Evolutionary conservation across 2,329 filamentous ascomycete species (phyloP), one percentile per base, ranked within the genome.

Genomic region (Colletotrichum sp.): DNA sequence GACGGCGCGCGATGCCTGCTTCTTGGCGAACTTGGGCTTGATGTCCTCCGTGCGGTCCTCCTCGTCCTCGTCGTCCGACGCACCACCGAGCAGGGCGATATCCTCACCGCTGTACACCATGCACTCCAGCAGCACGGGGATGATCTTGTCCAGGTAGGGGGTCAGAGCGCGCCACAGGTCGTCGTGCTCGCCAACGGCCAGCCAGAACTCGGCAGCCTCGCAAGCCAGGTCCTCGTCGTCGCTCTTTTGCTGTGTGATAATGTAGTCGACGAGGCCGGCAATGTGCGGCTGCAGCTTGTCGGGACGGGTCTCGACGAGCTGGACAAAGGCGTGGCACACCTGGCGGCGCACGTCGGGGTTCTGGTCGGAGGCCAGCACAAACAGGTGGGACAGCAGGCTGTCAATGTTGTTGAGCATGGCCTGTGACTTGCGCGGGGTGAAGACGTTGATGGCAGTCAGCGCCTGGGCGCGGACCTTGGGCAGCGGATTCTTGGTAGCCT

Each of bases 81-180:
- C 95, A 12, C 93, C 94, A 77, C 96, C 96, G 9, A 99, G 88
- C 67, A 96, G 89, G 38, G 95, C 90, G 79, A 98, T 97, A 79
- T 99, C 97, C 79, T 99, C 97, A 78, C 97, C 95, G 80, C 94
- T 95, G 84, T 99, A 99, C 2, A 99, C 93, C 96, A 99, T 99
- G 82, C 95, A 98, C 79, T 97, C 93, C 9, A 99, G 90, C 67
- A 99, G 87, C 2, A 98, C 94, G 0, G 97, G 97, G 34, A 99
- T 94, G 78, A 99, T 96, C 83, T 94, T 95, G 78, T 91, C 86
- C 72, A 99, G 91, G 82, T 95, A 95, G 0, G 96, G 96, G 10
- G 90, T 92, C 61, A 99, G 88, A 1, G 92, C 90, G 79, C 92
- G 90, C 87, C 95, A 95, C 69, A 99, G 87, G 75, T 94, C 91